Base-by-base conservation (phyloP, 2,329 filamentous ascomycete species). In the Aspergillus tanneri region DNA sequence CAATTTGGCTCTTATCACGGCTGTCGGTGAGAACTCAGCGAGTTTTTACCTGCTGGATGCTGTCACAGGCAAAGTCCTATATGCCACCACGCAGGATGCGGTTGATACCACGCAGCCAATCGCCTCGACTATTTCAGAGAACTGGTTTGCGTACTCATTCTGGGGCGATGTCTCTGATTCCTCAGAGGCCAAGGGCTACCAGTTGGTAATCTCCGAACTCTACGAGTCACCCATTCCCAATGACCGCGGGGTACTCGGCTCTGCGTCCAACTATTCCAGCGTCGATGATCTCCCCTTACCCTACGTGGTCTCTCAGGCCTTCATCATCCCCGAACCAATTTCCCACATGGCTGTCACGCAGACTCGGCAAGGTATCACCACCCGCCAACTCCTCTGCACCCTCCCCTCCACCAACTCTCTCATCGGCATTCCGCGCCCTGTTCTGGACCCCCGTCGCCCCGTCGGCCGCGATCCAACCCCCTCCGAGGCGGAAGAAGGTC, bases 81-180 rank as follows among this genome's bases (percentile, higher is more conserved):
- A 89, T 55, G 83, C 88, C 1, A 79, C 82, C 37, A 81, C 77
- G 0, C 85, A 96, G 64, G 70, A 79, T 5, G 86, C 86, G 3
- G 84, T 96, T 25, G 91, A 97, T 63, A 77, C 81, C 1, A 76
- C 72, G 39, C 86, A 90, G 64, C 80, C 85, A 0, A 86, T 96
- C 51, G 77, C 87, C 18, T 90, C 90, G 34, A 81, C 84, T 21
- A 77, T 96, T 43, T 87, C 90, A 0, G 93, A 99, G 75, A 97
- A 99, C 72, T 97, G 92, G 90, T 91, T 95, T 63, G 80, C 85
- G 5, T 97, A 95, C 74, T 87, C 89, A 6, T 88, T 91, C 68
- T 85, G 84, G 63, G 72, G 73, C 3, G 76, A 85, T 24, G 71
- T 76, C 35, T 60, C 64, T 35, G 74, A 78, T 1, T 66, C 45